phyloP scores from a whole-genome alignment of 2,329 filamentous ascomycete genomes.

The Colletotrichum sp. region DNA sequence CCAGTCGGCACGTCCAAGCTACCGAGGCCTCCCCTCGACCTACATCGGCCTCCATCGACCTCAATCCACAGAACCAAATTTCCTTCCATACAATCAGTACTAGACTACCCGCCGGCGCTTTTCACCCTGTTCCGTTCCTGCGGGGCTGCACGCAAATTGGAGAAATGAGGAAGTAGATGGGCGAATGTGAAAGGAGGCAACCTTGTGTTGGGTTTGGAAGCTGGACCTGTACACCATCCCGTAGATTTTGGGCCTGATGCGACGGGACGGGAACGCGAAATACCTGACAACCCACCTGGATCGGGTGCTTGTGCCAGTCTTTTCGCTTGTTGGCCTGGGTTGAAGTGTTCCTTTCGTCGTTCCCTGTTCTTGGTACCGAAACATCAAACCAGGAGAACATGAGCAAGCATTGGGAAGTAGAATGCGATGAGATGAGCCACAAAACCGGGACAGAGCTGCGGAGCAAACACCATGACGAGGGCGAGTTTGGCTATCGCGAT shows the following conservation, averaged over 20 bases:
- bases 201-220: neutral
- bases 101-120: neutral
- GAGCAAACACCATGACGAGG: neutral
- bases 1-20: neutral
- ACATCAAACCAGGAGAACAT: neutral
- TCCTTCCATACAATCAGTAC: neutral
- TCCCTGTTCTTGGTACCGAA: neutral
- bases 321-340: neutral
- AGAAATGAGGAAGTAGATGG: neutral
- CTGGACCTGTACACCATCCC: neutral
- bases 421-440: neutral
- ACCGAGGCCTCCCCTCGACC: neutral
- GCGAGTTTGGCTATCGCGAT: neutral
- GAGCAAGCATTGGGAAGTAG: neutral
- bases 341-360: neutral
- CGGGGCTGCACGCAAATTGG: neutral
- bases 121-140: neutral
- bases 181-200: neutral
- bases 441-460: too few species aligned
- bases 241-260: neutral
- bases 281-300: neutral
- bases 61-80: neutral
- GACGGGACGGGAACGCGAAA: neutral
- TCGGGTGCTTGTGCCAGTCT: neutral
- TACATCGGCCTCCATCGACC: neutral